A percentile compares a stretch with the other conserved stretches of the same genome.
These are phyloP conservation scores for Coelastrella sp. DNA, from an alignment of 139 green algal species.

Conservation along the genomic window DNA sequence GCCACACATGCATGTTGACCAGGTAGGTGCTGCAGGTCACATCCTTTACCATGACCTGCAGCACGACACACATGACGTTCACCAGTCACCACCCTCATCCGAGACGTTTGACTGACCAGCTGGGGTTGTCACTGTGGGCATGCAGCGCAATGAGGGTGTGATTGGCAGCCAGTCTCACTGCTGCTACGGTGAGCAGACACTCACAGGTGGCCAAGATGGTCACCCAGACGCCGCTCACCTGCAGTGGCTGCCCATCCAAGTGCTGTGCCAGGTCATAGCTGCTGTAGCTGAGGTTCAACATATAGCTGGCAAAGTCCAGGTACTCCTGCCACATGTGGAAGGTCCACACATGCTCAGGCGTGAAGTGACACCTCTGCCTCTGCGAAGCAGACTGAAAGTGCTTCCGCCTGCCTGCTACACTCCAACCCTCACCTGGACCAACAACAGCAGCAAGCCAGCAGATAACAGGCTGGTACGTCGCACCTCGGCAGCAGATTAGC, in stretches of 20 bases:
- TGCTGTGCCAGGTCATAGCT: conserved; percentile 64
- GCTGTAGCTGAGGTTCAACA: conserved; percentile 56
- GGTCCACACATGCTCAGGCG: conserved; percentile 59
- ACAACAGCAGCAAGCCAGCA: not conserved
- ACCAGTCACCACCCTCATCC: not conserved
- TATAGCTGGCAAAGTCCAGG: conserved; percentile 60
- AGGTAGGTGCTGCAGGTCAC: conserved; percentile 28
- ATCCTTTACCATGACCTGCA: conserved; percentile 65
- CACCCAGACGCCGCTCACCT: conserved; percentile 22
- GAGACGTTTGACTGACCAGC: not conserved
- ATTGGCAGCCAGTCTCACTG: not conserved
- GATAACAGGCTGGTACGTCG: not conserved
- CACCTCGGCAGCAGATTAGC: not conserved
- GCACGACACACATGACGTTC: not conserved
- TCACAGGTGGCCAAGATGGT: not conserved
- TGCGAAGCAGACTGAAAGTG: conserved; percentile 40
- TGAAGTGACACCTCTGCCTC: conserved; percentile 40
- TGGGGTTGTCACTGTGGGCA: not conserved
- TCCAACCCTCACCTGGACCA: conserved; percentile 46
- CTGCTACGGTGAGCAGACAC: not conserved
- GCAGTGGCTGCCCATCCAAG: conserved; percentile 69
- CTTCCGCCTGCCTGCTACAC: conserved; percentile 43
- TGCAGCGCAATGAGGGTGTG: not conserved
- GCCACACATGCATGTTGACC: conserved; percentile 45
- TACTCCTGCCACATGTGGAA: conserved; percentile 69